Evolutionary conservation across 2,329 filamentous ascomycete genomes (phyloP), one percentile per base, ranked within the genome.

Genomic region (Cordyceps javanica): DNA sequence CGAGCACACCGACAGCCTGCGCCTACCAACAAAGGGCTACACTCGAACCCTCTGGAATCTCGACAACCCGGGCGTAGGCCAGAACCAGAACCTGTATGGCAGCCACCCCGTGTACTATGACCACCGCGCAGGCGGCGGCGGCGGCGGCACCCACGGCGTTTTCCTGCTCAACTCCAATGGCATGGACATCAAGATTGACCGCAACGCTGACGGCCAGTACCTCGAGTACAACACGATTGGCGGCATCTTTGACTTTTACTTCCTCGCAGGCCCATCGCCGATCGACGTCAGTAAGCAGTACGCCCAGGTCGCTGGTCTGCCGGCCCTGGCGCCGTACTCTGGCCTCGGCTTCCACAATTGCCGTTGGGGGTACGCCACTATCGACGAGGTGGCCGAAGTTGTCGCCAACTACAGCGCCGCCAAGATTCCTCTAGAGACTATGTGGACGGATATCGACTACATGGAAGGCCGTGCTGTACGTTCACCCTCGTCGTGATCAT

Each of bases 321-420:
- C 90, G 1, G 85, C 85, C 0, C 86, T 93, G 83, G 87, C 92
- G 67, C 86, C 89, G 63, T 94, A 94, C 73, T 93, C 84, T 78
- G 84, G 86, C 0, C 83, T 95, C 60, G 91, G 91, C 0, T 93
- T 81, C 67, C 90, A 95, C 62, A 90, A 95, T 68, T 93, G 89
- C 64, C 64, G 68, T 54, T 69, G 90, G 85, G 90, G 90, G 1
- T 94, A 94, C 68, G 74, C 79, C 39, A 90, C 89, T 64, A 91
- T 87, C 83, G 81, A 82, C 1, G 77, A 83, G 28, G 67, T 90
- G 3, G 79, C 87, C 61, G 81, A 84, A 60, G 85, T 85, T 0
- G 79, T 89, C 0, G 80, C 80, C 56, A 89, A 88, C 70, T 89
- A 89, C 68, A 85, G 82, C 23, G 72, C 76, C 30, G 83, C 85